phyloP scores from a whole-genome alignment of 2,329 filamentous ascomycete genomes.

The Paraconiothyrium brasiliense region DNA sequence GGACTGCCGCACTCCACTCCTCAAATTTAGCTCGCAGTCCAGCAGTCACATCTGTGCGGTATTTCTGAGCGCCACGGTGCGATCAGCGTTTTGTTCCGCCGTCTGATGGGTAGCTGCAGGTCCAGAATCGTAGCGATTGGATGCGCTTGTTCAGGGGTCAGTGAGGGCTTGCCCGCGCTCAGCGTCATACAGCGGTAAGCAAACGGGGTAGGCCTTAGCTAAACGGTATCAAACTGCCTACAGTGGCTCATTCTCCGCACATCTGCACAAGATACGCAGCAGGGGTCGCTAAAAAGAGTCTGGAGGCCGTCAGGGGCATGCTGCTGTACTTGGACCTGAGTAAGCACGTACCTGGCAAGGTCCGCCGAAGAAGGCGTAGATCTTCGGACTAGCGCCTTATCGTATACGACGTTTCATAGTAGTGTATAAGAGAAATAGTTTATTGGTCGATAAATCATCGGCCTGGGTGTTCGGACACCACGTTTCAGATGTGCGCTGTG shows the following conservation, averaged over 20 bases:
- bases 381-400: constrained; percentile 5
- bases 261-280: not conserved
- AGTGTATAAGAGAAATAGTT: constrained; percentile 14
- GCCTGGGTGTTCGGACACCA: constrained; percentile 7
- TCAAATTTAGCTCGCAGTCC: constrained; percentile 14
- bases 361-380: not conserved
- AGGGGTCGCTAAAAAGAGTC: not conserved
- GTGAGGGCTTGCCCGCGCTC: not conserved
- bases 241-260: constrained; percentile 7
- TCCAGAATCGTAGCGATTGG: constrained; percentile 13
- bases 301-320: constrained; percentile 2
- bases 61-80: constrained; percentile 9
- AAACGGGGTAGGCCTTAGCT: constrained; percentile 5
- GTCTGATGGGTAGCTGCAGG: constrained; percentile 11
- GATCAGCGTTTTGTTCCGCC: constrained; percentile 9
- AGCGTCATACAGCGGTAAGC: constrained; percentile 9
- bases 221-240: constrained; percentile 2
- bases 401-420: constrained; percentile 8
- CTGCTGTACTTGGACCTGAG: not conserved
- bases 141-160: constrained; percentile 2
- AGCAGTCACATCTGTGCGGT: constrained; percentile 4
- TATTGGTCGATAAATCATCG: constrained; percentile 3
- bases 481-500: constrained; percentile 16
- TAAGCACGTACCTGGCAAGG: constrained; percentile 6
- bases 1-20: constrained; percentile 17